phyloP scores from a whole-genome alignment of 2,329 filamentous ascomycete genomes.

The Verticillium dahliae region DNA sequence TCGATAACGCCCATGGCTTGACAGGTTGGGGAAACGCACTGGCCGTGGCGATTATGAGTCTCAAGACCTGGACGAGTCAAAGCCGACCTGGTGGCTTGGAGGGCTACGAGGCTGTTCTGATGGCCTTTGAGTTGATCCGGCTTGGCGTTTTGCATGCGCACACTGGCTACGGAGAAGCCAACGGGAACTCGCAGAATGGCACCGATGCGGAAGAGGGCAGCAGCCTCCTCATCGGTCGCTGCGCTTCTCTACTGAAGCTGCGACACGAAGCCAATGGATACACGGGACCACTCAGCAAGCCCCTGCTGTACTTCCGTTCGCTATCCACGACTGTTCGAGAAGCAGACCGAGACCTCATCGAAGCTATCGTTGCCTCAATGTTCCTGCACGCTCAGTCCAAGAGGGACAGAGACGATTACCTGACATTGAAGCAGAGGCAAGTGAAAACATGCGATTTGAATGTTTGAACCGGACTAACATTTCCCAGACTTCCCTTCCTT shows the following conservation, averaged over 20 bases:
- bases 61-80: conserved; percentile 46
- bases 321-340: conserved; percentile 74
- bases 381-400: conserved; percentile 75
- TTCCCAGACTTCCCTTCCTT: conserved; percentile 55
- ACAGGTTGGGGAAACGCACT: conserved; percentile 81
- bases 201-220: conserved; percentile 69
- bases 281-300: conserved; percentile 87
- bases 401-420: conserved; percentile 59
- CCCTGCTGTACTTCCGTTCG: conserved; percentile 79
- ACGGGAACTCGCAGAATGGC: conserved; percentile 49
- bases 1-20: conserved; percentile 70
- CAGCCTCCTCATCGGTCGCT: conserved; percentile 77
- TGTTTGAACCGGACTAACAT: conserved; percentile 11
- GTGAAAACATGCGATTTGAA: conserved; percentile 17
- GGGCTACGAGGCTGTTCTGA: conserved; percentile 70
- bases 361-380: conserved; percentile 74
- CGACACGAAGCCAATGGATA: conserved; percentile 83
- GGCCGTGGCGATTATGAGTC: conserved; percentile 57
- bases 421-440: conserved; percentile 67
- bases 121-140: conserved; percentile 80
- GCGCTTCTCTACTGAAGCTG: conserved; percentile 76
- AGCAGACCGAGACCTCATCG: conserved; percentile 73
- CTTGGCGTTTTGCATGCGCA: conserved; percentile 71
- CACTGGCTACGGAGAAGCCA: conserved; percentile 47
- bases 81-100: conserved; percentile 23